Percentiles rank a stretch among this genome's conserved stretches.
Conservation (phyloP, 768 basidiomycete genomes). For the Cubamyces sp. region DNA sequence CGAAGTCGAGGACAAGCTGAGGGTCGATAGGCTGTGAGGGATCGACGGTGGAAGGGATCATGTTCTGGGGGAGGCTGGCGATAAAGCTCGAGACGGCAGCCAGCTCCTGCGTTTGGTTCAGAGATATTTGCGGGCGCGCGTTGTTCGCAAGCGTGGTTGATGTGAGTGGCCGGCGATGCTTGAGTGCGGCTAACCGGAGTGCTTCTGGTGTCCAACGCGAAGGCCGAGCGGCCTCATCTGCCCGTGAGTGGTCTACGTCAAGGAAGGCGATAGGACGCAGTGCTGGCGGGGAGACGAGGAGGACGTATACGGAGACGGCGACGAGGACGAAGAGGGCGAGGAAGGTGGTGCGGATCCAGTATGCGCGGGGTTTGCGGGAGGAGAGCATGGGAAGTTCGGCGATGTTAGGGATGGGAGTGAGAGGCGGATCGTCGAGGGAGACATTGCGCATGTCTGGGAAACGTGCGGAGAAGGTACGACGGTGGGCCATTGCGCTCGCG, state of each 20-base stretch:
- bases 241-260: conserved; percentile 21
- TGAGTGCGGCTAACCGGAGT: conserved; percentile 35
- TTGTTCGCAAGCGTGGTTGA: background rate
- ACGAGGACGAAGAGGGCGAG: conserved; percentile 57
- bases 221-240: conserved; percentile 37
- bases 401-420: conserved; percentile 34
- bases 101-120: conserved; percentile 64
- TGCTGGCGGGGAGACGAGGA: conserved; percentile 53
- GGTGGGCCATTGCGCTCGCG: conserved; percentile 32
- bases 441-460: conserved; percentile 32
- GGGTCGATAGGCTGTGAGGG: conserved; percentile 73
- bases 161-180: conserved; percentile 20
- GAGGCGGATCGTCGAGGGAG: conserved; percentile 33
- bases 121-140: conserved; percentile 44
- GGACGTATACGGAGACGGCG: conserved; percentile 56
- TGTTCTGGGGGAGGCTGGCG: conserved; percentile 73
- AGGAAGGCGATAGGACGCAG: conserved; percentile 41
- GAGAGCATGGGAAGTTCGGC: conserved; percentile 27
- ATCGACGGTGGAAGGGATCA: conserved; percentile 68
- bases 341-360: conserved; percentile 55
- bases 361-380: conserved; percentile 43
- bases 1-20: conserved; percentile 81
- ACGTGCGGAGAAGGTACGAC: conserved; percentile 34
- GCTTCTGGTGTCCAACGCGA: conserved; percentile 37
- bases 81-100: conserved; percentile 77